Base-by-base conservation (phyloP, 179 eudicot genomes). In the Actinidia chinensis region DNA sequence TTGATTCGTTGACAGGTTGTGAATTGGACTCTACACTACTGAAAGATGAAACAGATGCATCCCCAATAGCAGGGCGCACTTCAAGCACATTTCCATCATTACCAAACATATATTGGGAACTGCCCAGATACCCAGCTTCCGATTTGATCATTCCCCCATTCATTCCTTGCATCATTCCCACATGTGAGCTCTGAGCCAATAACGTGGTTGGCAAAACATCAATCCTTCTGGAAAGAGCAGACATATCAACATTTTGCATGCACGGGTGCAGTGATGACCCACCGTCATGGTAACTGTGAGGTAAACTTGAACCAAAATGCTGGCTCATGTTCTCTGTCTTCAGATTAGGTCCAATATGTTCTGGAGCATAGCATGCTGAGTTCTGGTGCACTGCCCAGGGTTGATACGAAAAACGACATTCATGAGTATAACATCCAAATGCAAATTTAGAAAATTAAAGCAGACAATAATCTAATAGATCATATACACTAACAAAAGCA, bases 61-160 rank as follows among this genome's bases (percentile, higher is more conserved):
- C 90, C 17, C 87, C 91, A 76, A 89, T 72, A 52, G 84, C 72
- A 73, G 88, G 79, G 68, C 83, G 89, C 17, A 83, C 76, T 66
- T 88, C 92, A 42, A 91, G 87, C 76, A 85, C 87, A 85, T 83
- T 83, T 25, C 85, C 80, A 71, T 84, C 87, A 75, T 83, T 79
- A 58, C 84, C 85, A 82, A 81, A 93, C 79, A 89, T 82, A 56
- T 86, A 82, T 2, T 73, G 79, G 50, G 91, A 80, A 66, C 79
- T 83, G 25, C 85, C 87, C 59, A 83, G 81, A 80, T 87, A 94
- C 14, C 88, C 80, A 78, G 81, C 78, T 89, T 91, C 98, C 25
- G 89, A 55, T 85, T 96, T 96, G n/a, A 91, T 72, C 71, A 81
- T 78, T 47, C 84, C 88, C 48, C 95, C 93, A 78, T 90, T 91